A percentile compares a stretch with the other conserved stretches of the same genome.
Conservation (phyloP, 768 basidiomycete species). For the Mycena haematopus region DNA sequence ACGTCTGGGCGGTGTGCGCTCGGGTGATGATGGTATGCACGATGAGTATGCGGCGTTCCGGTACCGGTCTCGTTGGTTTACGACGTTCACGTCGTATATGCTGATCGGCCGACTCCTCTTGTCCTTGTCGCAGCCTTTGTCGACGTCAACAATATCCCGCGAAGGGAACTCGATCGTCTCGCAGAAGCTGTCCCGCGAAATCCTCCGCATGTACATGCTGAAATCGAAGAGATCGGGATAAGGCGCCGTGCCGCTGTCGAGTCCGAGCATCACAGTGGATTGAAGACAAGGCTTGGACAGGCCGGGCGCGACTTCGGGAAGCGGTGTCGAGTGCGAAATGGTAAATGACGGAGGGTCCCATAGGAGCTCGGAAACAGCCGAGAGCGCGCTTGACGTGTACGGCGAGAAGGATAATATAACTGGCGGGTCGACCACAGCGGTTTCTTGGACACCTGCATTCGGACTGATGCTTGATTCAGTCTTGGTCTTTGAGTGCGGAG, state of each 20-base stretch:
- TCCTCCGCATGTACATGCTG: constrained; percentile 28
- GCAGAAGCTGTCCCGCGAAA: constrained; percentile 27
- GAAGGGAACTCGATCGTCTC: constrained; percentile 16
- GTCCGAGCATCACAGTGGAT: constrained; percentile 8
- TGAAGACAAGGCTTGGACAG: constrained; percentile 7
- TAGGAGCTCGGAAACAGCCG: constrained; percentile 29
- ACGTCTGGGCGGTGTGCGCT: constrained; percentile 15
- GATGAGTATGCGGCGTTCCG: constrained; percentile 20
- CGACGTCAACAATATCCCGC: not conserved
- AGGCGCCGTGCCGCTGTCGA: constrained; percentile 17
- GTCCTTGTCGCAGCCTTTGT: constrained; percentile 2
- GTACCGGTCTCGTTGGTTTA: constrained; percentile 17
- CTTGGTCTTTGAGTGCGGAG: constrained; percentile 4
- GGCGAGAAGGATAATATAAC: constrained; percentile 11
- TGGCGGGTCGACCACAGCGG: not conserved
- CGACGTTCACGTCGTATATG: constrained; percentile 14
- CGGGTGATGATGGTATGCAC: constrained; percentile 7
- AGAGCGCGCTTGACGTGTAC: constrained; percentile 25
- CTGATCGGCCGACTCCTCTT: constrained; percentile 20
- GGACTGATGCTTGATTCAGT: not conserved
- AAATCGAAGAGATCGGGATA: constrained; percentile 34
- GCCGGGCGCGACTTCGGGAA: constrained; percentile 10
- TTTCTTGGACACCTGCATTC: not conserved
- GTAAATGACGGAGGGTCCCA: constrained; percentile 26
- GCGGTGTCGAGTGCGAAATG: constrained; percentile 18